Evolutionary conservation across 2,329 filamentous ascomycete species (phyloP).

Genomic region (Sclerotinia minor): DNA sequence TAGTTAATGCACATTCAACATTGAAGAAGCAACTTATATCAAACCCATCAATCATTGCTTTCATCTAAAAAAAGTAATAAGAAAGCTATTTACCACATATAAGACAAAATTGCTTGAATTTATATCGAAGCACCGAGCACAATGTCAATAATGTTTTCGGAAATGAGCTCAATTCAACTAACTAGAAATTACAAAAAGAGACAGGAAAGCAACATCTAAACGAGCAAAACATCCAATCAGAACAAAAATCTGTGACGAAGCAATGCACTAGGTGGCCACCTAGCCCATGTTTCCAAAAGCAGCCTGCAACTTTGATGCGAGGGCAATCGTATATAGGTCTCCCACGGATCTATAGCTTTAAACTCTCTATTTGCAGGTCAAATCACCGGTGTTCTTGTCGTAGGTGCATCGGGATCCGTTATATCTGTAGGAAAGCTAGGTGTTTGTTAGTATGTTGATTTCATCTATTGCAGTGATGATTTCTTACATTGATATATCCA

Average conservation of each 20-base stretch:
- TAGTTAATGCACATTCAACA: no score
- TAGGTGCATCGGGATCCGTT: background rate
- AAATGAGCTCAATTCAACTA: slow-evolving; percentile 1
- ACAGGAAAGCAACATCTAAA: background rate
- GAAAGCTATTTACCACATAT: no score
- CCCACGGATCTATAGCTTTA: background rate
- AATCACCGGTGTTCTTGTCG: background rate
- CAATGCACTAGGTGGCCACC: background rate
- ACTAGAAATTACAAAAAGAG: background rate
- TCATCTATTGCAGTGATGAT: no score
- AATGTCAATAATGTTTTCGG: background rate
- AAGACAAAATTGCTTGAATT: no score
- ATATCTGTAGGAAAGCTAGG: background rate
- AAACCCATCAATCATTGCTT: no score
- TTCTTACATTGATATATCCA: slow-evolving; percentile 1
- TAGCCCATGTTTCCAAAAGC: background rate
- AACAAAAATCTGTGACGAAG: background rate
- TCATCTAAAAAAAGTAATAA: no score
- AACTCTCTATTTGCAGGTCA: background rate
- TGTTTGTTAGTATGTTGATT: background rate
- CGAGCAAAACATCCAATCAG: background rate
- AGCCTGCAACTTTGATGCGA: background rate
- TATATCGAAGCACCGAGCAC: no score
- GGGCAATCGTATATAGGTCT: background rate
- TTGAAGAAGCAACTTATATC: no score